Conservation (phyloP, 345 rosid species). For the Gossypium herbaceum region DNA sequence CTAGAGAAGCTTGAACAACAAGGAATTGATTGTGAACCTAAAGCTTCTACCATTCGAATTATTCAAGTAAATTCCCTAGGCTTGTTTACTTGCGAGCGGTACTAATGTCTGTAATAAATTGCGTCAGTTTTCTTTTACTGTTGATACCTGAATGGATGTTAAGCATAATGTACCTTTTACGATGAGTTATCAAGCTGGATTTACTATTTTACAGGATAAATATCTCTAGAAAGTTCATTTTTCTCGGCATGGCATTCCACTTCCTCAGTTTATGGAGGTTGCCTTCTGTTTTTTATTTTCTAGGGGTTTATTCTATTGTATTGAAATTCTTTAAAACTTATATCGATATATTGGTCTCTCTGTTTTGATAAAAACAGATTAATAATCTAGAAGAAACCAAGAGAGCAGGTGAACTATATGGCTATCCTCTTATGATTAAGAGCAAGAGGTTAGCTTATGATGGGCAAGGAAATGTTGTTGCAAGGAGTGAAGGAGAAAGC, state of each 20-base stretch:
- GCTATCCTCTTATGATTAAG: constrained; percentile 94
- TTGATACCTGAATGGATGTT: neutral
- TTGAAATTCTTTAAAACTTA: neutral
- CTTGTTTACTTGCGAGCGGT: neutral
- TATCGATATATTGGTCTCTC: constrained; percentile 7
- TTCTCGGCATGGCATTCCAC: constrained; percentile 73
- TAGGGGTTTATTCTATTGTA: neutral
- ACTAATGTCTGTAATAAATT: neutral
- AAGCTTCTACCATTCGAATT: constrained; percentile 89
- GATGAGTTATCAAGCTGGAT: neutral
- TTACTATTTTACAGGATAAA: constrained; percentile 62
- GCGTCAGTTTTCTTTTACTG: neutral
- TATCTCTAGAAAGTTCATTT: constrained; percentile 89
- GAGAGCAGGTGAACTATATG: constrained; percentile 64
- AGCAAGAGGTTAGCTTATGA: constrained; percentile 93
- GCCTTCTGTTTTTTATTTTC: constrained; percentile 1
- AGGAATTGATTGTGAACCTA: constrained; percentile 95
- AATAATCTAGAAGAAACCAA: constrained; percentile 62
- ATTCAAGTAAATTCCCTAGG: constrained; percentile 55
- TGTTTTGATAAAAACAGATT: constrained; percentile 47
- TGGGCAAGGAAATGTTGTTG: constrained; percentile 98
- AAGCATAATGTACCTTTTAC: neutral
- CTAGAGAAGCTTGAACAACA: constrained; percentile 84
- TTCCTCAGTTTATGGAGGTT: constrained; percentile 93
- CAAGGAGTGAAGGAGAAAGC: constrained; percentile 56